A percentile compares a stretch with the other conserved stretches of the same genome.
Conservation (phyloP, 331 rosid species). For the Dryas integrifolia region DNA sequence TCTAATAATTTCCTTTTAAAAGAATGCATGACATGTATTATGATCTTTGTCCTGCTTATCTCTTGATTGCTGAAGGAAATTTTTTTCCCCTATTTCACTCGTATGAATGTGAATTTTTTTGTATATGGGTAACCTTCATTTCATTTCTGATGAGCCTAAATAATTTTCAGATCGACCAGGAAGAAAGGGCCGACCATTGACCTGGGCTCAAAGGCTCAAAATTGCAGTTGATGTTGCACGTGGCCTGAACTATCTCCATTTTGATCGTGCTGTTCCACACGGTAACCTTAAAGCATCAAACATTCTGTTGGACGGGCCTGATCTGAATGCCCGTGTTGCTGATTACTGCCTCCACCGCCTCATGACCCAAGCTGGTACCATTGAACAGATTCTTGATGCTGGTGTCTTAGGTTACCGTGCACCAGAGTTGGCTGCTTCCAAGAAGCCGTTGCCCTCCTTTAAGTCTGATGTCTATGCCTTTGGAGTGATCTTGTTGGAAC, state of each 20-base stretch:
- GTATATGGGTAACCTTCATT: slow-evolving; percentile 4
- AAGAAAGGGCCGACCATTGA: slow-evolving; percentile 74
- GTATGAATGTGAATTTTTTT: background rate
- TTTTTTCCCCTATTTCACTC: background rate
- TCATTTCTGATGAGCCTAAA: slow-evolving; percentile 22
- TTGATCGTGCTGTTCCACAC: slow-evolving; percentile 96
- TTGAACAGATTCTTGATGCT: slow-evolving; percentile 93
- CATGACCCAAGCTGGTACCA: slow-evolving; percentile 93
- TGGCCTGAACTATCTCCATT: slow-evolving; percentile 99
- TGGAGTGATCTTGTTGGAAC: slow-evolving; percentile 85
- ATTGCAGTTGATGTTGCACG: slow-evolving; percentile 96
- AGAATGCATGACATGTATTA: background rate
- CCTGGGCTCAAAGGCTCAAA: slow-evolving; percentile 91
- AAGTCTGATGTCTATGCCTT: slow-evolving; percentile 96
- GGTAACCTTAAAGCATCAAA: slow-evolving; percentile 95
- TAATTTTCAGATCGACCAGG: slow-evolving; percentile 80
- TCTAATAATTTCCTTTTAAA: background rate
- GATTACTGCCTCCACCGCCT: slow-evolving; percentile 98
- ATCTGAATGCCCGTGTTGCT: slow-evolving; percentile 86
- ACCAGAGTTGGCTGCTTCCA: slow-evolving; percentile 89
- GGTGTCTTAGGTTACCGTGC: slow-evolving; percentile 94
- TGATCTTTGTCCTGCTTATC: background rate
- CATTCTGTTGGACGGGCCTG: slow-evolving; percentile 77
- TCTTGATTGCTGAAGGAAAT: background rate
- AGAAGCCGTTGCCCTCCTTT: slow-evolving; percentile 92